These are phyloP conservation scores for Cercospora berteroae DNA, from an alignment of 2,329 filamentous ascomycete species.

Conservation along the genomic window DNA sequence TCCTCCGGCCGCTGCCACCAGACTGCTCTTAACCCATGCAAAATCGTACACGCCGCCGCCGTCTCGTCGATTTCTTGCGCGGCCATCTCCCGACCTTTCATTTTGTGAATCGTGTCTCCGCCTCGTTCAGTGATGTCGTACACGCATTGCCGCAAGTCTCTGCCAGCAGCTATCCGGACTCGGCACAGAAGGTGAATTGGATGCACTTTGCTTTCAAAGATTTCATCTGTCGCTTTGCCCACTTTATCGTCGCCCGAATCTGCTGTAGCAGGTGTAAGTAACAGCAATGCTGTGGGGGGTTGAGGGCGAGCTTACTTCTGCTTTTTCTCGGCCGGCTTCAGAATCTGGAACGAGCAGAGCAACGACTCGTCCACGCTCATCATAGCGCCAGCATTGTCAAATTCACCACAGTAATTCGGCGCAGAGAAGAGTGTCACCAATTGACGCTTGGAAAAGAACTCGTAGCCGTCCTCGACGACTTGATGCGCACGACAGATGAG, in stretches of 20 bases:
- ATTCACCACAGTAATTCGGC: conserved; percentile 98
- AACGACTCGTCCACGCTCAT: conserved; percentile 99
- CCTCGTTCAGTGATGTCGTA: conserved; percentile 16
- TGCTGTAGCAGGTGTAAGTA: conserved; percentile 55
- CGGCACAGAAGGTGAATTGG: conserved; percentile 17
- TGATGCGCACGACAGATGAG: conserved; percentile 98
- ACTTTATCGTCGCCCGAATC: conserved; percentile 87
- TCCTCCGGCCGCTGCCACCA: background rate
- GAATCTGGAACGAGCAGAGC: conserved; percentile 98
- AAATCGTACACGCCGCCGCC: conserved; percentile 15
- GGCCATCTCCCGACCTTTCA: background rate
- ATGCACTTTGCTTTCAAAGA: conserved; percentile 2
- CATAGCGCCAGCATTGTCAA: conserved; percentile 99
- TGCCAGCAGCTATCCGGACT: conserved; percentile 13
- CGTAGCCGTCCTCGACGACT: conserved; percentile 97
- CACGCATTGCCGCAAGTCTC: conserved; percentile 12
- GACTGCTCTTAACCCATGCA: conserved; percentile 12
- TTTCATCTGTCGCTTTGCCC: conserved; percentile 1
- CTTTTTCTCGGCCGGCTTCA: conserved; percentile 99
- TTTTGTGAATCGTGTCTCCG: conserved; percentile 6
- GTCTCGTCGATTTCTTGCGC: background rate
- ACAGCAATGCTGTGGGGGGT: conserved; percentile 27
- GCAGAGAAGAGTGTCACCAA: conserved; percentile 96
- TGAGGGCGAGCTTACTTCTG: conserved; percentile 78
- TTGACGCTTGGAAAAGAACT: conserved; percentile 99